Percentiles rank a stretch among this genome's conserved stretches.
Conservation (phyloP, 73 alveolate genomes). For the Uronychia setigera region DNA sequence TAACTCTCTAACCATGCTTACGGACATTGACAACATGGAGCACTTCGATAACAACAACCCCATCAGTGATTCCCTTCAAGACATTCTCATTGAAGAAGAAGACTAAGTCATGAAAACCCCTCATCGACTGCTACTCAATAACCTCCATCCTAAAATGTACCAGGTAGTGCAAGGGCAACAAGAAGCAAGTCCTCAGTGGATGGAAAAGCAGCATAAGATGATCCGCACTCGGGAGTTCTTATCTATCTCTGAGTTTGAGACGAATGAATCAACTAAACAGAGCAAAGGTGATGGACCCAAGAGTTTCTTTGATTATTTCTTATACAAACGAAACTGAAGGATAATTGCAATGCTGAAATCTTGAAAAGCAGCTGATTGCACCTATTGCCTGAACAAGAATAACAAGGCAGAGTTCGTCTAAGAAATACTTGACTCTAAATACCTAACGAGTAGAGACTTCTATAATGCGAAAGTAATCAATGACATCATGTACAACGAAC, state of each 20-base stretch:
- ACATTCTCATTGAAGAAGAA: background rate
- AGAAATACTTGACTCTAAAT: conserved; percentile 48
- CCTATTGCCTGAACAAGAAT: background rate
- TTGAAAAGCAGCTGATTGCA: background rate
- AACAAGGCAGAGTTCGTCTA: background rate
- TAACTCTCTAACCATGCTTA: background rate
- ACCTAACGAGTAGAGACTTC: conserved; percentile 42
- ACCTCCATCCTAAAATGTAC: background rate
- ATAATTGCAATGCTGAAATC: background rate
- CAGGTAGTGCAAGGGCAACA: background rate
- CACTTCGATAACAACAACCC: background rate
- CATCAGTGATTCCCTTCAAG: background rate
- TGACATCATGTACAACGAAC: conserved; percentile 83
- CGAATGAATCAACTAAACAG: background rate
- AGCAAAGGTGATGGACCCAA: background rate
- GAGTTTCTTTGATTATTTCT: background rate
- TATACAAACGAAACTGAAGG: background rate
- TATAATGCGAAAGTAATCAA: conserved; percentile 57
- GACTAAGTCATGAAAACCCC: background rate
- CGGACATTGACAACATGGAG: background rate
- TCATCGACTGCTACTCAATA: background rate
- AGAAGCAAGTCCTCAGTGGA: background rate
- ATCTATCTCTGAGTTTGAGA: background rate
- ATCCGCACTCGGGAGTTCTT: background rate
- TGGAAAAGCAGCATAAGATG: background rate